Percentiles rank a stretch among this genome's conserved stretches.
These are phyloP conservation scores for Euphrasia arctica DNA, from an alignment of 305 asterid species.

Conservation along the genomic window DNA sequence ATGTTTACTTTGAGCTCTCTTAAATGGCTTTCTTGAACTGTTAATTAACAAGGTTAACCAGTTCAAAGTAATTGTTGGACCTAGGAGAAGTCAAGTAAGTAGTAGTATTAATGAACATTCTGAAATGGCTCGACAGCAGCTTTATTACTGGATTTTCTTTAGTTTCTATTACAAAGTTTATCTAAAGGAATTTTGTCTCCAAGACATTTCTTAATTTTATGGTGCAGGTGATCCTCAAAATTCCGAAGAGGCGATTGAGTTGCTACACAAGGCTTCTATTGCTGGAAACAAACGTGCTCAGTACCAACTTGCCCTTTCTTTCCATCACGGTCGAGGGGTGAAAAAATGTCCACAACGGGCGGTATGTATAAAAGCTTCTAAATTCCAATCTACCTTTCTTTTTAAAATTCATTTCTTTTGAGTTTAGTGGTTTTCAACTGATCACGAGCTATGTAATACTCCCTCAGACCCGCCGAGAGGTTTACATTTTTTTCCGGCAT, in stretches of 20 bases:
- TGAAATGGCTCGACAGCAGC: too few species aligned
- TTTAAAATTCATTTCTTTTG: background rate
- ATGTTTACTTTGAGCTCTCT: too few species aligned
- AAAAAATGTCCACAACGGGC: conserved; percentile 54
- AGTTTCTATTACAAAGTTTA: background rate
- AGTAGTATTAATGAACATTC: too few species aligned
- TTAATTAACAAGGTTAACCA: too few species aligned
- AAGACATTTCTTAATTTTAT: conserved; percentile 3
- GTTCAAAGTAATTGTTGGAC: too few species aligned
- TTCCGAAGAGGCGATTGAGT: conserved; percentile 58
- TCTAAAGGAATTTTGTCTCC: background rate
- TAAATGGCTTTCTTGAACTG: too few species aligned
- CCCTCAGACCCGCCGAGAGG: too few species aligned
- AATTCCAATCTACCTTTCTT: background rate
- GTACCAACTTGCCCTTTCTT: conserved; percentile 80
- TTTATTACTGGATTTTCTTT: too few species aligned
- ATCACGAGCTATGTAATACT: background rate
- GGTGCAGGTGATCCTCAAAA: conserved; percentile 63
- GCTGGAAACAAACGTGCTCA: conserved; percentile 86
- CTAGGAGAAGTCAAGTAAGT: too few species aligned
- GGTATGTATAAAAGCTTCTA: conserved; percentile 35
- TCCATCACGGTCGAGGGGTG: conserved; percentile 68
- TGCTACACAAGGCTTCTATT: conserved; percentile 63
- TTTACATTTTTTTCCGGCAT: too few species aligned
- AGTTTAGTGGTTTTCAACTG: background rate